Evolutionary conservation across 306 rosid genomes (phyloP).

Genomic region (Astragalus membranaceus): DNA sequence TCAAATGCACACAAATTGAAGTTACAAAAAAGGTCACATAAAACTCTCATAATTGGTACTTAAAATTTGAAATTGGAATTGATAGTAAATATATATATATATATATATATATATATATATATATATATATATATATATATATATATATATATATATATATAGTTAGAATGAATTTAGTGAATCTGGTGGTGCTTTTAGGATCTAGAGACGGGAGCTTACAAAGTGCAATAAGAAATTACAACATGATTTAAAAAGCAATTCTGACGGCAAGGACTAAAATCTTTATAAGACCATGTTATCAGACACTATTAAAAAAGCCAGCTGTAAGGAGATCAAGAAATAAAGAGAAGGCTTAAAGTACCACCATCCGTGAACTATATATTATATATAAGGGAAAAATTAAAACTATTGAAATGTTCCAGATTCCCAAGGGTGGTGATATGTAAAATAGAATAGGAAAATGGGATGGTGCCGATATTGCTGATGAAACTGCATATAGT

Average conservation of each 20-base stretch:
- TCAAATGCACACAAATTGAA: no score
- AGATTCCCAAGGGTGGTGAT: neutral
- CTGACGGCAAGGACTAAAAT: neutral
- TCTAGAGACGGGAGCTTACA: neutral
- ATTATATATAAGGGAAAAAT: no score
- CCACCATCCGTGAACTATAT: no score
- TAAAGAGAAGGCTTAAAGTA: no score
- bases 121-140: no score
- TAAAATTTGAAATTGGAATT: no score
- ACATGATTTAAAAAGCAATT: neutral
- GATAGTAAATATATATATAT: no score
- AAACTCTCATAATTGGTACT: no score
- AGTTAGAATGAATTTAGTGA: neutral
- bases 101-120: no score
- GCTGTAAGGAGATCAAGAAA: neutral
- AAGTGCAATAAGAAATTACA: neutral
- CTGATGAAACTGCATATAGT: conserved; percentile 36
- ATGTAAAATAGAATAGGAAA: neutral
- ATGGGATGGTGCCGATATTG: no score
- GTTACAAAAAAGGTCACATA: no score
- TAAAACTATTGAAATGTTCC: neutral
- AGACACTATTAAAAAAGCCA: neutral
- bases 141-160: no score
- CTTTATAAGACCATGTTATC: neutral
- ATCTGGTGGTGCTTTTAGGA: conserved; percentile 7